Percentiles rank a stretch among this genome's conserved stretches.
phyloP scores from a whole-genome alignment of 192 early-diverging fungal species.

The Oehlia diaphana region DNA sequence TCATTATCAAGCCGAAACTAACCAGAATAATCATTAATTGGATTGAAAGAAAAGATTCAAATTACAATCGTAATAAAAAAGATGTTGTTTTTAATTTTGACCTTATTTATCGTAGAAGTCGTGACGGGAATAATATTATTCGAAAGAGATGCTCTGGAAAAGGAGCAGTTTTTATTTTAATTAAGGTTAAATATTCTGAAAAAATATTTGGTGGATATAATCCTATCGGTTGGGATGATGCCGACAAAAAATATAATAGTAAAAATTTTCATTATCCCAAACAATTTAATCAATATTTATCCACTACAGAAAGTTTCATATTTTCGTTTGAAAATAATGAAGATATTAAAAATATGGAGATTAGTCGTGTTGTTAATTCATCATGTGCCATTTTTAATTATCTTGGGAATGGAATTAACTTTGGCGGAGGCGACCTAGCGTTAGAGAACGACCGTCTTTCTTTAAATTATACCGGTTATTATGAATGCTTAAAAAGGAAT shows the following conservation, averaged over 20 bases:
- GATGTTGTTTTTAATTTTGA: not conserved
- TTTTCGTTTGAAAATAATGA: too few relatives aligned
- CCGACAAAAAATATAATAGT: too few relatives aligned
- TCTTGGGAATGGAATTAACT: not conserved
- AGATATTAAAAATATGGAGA: too few relatives aligned
- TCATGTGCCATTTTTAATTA: not conserved
- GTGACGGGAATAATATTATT: not conserved
- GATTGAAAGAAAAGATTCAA: not conserved
- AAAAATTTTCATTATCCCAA: too few relatives aligned
- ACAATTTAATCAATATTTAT: not conserved
- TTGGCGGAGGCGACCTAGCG: not conserved
- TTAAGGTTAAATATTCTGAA: too few relatives aligned
- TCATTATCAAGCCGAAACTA: not conserved
- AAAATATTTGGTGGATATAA: not conserved
- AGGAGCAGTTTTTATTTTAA: too few relatives aligned
- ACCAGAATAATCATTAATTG: not conserved
- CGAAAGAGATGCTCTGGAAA: too few relatives aligned
- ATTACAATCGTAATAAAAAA: not conserved
- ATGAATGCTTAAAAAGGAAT: too few relatives aligned
- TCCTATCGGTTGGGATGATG: not conserved
- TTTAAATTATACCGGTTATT: too few relatives aligned
- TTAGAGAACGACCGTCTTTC: too few relatives aligned
- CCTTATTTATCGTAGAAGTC: conserved; percentile 7
- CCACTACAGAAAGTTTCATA: too few relatives aligned
- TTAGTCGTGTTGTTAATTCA: too few relatives aligned